Conservation (phyloP, 257 asterid genomes). For the Penstemon barbatus region DNA sequence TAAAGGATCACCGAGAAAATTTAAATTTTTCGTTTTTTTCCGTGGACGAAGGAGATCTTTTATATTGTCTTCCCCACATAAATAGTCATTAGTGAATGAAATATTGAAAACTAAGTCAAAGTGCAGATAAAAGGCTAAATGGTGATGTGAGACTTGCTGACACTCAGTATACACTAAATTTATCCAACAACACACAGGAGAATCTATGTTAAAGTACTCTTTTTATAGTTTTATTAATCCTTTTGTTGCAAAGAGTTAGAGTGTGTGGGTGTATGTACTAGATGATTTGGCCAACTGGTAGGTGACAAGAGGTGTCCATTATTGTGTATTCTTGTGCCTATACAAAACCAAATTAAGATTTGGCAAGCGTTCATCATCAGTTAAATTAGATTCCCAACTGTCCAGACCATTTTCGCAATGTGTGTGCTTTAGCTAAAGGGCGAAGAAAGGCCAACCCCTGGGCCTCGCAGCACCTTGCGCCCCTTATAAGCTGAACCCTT, state of each 20-base stretch:
- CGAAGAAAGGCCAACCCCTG: too few species aligned
- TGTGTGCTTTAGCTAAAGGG: too few species aligned
- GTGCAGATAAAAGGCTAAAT: not conserved
- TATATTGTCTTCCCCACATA: not conserved
- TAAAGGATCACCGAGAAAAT: not conserved
- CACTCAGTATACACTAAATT: not conserved
- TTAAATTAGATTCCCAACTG: too few species aligned
- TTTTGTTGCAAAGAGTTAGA: not conserved
- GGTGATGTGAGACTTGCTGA: not conserved
- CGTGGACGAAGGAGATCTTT: not conserved
- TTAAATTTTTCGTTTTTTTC: not conserved
- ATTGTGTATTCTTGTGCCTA: too few species aligned
- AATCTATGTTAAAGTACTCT: not conserved
- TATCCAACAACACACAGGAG: not conserved
- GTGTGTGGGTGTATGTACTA: not conserved
- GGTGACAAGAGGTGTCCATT: too few species aligned
- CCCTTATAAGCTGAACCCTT: too few species aligned
- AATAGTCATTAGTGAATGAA: not conserved
- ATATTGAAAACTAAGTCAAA: not conserved
- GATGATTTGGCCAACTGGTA: not conserved
- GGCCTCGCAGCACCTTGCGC: too few species aligned
- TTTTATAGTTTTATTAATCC: not conserved
- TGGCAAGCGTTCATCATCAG: too few species aligned
- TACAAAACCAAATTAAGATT: too few species aligned
- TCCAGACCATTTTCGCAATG: too few species aligned